Evolutionary conservation across 768 basidiomycete genomes (phyloP), one percentile per base, ranked within the genome.

Genomic region (Gloeostereum incarnatum): DNA sequence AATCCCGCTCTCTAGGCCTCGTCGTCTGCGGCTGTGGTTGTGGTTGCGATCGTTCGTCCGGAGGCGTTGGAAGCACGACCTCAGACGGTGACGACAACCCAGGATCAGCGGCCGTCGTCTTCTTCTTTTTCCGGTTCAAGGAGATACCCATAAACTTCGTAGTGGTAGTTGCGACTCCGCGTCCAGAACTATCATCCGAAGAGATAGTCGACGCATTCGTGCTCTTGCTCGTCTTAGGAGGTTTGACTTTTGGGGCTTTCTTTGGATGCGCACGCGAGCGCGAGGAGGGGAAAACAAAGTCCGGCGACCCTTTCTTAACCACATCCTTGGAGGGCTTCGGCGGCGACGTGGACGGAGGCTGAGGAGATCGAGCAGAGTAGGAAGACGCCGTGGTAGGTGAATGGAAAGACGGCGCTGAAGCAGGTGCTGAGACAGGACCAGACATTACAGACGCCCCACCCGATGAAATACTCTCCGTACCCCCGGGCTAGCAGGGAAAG

Each of bases 261-360:
- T 41, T 33, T 3, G 43, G 44, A 34, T 45, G 39, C 16, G 44
- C 44, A 10, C 44, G 40, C 19, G 44, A 41, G 9, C 44, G 34
- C 13, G 44, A 27, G 16, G 44, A 42, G 14, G 44, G 44, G 19
- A 36, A 45, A 7, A 45, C 35, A 25, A 45, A 45, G 5, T 31
- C 40, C 5, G 38, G 31, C 30, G 22, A 19, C 3, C 25, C 18
- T 13, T 31, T 26, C n/a, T 30, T 41, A 17, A 29, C n/a, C n/a
- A n/a, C n/a, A n/a, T n/a, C n/a, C n/a, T n/a, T 25, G 7, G 35
- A 22, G 20, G 33, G 16, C 8, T 17, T 21, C 22, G 31, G 17
- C 18, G 36, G 13, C 36, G 24, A n/a, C 31, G 29, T 23, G 33
- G 32, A 34, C n/a, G 17, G 19, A 26, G 30, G 13, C n/a, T n/a